A percentile compares a stretch with the other conserved stretches of the same genome.
Conservation (phyloP, 208 protist species). For the Novymonas esmeraldas region DNA sequence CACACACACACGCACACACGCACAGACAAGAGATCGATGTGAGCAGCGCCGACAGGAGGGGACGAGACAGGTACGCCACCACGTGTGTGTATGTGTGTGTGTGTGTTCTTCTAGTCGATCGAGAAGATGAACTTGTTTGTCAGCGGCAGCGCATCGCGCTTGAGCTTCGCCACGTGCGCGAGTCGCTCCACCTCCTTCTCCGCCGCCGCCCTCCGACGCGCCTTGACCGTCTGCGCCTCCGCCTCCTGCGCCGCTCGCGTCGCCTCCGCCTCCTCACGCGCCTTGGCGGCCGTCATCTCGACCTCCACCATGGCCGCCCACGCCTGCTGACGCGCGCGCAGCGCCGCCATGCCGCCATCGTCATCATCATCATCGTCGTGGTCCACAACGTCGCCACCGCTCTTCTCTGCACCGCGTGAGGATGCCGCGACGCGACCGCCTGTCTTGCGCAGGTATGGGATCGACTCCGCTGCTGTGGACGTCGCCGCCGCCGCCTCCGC, state of each 20-base stretch:
- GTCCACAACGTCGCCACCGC: no score
- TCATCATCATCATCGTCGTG: neutral
- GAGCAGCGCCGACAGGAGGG: neutral
- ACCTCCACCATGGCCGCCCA: slow-evolving; percentile 60
- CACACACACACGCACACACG: neutral
- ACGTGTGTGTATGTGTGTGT: no score
- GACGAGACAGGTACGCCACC: no score
- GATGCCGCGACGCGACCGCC: slow-evolving; percentile 1
- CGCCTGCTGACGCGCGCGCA: slow-evolving; percentile 63
- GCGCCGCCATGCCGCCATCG: slow-evolving; percentile 16
- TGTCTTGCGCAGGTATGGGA: slow-evolving; percentile 30
- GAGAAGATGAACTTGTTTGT: slow-evolving; percentile 81
- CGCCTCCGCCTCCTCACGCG: slow-evolving; percentile 41
- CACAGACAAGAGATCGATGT: neutral
- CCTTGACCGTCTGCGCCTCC: slow-evolving; percentile 41
- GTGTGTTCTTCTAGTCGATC: slow-evolving; percentile 82
- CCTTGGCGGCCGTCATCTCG: slow-evolving; percentile 38
- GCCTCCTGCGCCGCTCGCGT: slow-evolving; percentile 41
- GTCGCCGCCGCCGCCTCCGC: no score
- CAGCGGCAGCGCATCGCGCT: slow-evolving; percentile 64
- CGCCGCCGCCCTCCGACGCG: slow-evolving; percentile 36
- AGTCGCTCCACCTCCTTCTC: slow-evolving; percentile 54
- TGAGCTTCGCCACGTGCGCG: slow-evolving; percentile 39
- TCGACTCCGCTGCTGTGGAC: slow-evolving; percentile 9
- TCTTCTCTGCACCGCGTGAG: no score